A percentile compares a stretch with the other conserved stretches of the same genome.
These are phyloP conservation scores for Hysterangium stoloniferum DNA, from an alignment of 768 basidiomycete genomes.

Conservation along the genomic window DNA sequence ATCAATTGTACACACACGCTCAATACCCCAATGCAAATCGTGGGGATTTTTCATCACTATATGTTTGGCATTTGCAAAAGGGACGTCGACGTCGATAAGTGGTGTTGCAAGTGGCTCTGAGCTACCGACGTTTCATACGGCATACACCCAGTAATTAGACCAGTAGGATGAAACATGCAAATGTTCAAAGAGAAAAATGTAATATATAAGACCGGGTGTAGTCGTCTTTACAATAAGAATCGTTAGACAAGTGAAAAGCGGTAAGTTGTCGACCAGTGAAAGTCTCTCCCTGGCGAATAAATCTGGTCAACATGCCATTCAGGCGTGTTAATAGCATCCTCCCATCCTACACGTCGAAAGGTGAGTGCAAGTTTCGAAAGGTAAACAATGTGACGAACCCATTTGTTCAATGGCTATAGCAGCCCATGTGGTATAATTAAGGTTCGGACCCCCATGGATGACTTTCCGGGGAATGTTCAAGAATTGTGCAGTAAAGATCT, in stretches of 20 bases:
- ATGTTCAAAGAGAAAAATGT: not conserved
- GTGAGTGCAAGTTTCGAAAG: not conserved
- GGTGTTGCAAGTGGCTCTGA: too few species aligned
- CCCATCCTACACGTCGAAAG: slow-evolving; percentile 27
- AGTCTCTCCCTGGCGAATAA: slow-evolving; percentile 38
- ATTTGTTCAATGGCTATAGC: slow-evolving; percentile 48
- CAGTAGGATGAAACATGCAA: not conserved
- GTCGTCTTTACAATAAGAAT: not conserved
- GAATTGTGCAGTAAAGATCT: slow-evolving; percentile 42
- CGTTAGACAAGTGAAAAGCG: slow-evolving; percentile 33
- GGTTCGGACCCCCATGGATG: slow-evolving; percentile 39
- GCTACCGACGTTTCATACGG: too few species aligned
- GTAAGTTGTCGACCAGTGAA: slow-evolving; percentile 40
- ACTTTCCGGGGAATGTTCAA: slow-evolving; percentile 39
- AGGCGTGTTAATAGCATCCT: slow-evolving; percentile 50
- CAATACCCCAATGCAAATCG: too few species aligned
- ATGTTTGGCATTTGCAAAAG: too few species aligned
- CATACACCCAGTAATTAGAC: too few species aligned
- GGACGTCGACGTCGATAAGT: too few species aligned
- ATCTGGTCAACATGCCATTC: slow-evolving; percentile 49
- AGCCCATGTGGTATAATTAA: slow-evolving; percentile 33
- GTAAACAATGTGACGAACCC: slow-evolving; percentile 19
- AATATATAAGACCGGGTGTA: not conserved
- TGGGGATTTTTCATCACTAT: too few species aligned
- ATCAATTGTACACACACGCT: too few species aligned